Conservation (phyloP, 257 asterid species). For the Gentiana dahurica region DNA sequence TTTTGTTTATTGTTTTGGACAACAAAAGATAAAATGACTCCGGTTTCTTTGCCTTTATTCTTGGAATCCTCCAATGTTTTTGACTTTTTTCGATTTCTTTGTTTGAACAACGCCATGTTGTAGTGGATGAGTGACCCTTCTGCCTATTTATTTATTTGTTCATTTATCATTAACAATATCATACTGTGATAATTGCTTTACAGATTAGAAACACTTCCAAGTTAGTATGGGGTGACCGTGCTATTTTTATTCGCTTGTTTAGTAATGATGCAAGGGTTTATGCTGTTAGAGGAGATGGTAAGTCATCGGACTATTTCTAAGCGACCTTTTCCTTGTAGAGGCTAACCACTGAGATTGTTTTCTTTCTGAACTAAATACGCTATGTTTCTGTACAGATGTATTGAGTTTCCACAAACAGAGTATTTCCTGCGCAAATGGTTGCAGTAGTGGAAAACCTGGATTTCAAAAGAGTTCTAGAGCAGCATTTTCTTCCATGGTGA, state of each 20-base stretch:
- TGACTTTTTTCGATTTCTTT: no score
- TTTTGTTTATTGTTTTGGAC: no score
- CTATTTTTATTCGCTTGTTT: slow-evolving; percentile 36
- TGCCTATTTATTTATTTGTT: not conserved
- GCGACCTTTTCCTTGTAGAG: slow-evolving; percentile 5
- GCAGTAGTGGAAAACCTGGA: slow-evolving; percentile 10
- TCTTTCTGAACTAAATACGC: not conserved
- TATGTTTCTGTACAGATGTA: slow-evolving; percentile 26
- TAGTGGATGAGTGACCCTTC: not conserved
- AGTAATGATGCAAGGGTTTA: slow-evolving; percentile 38
- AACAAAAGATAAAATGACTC: no score
- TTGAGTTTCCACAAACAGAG: slow-evolving; percentile 26
- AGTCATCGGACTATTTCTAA: slow-evolving; percentile 8
- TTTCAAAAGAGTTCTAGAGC: slow-evolving; percentile 24
- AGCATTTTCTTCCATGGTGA: slow-evolving; percentile 26
- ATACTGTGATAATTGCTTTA: slow-evolving; percentile 9
- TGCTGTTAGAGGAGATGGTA: slow-evolving; percentile 45
- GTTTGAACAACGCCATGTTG: not conserved
- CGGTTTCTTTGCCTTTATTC: no score
- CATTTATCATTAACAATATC: not conserved
- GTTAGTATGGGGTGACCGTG: slow-evolving; percentile 38
- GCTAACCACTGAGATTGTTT: slow-evolving; percentile 1
- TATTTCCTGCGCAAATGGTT: slow-evolving; percentile 21
- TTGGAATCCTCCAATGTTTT: no score
- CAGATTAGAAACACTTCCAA: slow-evolving; percentile 54